A percentile compares a stretch with the other conserved stretches of the same genome.
Evolutionary conservation across 2,329 filamentous ascomycete genomes (phyloP).

Genomic region (Talaromyces rugulosus): DNA sequence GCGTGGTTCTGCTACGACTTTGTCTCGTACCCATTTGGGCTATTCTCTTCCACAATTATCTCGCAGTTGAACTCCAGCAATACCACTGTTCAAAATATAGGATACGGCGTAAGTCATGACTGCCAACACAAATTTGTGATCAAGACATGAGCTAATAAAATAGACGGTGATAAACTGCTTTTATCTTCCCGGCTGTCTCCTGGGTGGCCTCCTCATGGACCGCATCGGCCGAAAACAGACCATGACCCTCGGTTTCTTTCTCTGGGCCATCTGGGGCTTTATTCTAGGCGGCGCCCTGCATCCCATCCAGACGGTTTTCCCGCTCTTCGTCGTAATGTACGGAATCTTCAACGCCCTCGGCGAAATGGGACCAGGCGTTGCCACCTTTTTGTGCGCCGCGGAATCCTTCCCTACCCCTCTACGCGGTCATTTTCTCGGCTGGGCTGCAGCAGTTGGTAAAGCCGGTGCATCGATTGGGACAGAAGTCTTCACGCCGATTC

Average conservation of each 20-base stretch:
- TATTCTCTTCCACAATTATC: conserved; percentile 54
- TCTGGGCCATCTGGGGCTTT: conserved; percentile 46
- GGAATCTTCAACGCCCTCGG: conserved; percentile 48
- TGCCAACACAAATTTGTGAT: neutral
- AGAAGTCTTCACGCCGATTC: conserved; percentile 49
- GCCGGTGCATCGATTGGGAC: conserved; percentile 51
- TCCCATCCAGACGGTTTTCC: conserved; percentile 44
- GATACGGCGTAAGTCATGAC: conserved; percentile 32
- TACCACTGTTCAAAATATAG: conserved; percentile 38
- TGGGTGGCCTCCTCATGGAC: conserved; percentile 47
- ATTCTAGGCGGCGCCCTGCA: conserved; percentile 47
- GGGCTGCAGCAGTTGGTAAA: conserved; percentile 47
- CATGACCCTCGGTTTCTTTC: conserved; percentile 48
- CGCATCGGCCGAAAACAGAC: conserved; percentile 48
- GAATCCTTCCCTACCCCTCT: conserved; percentile 50
- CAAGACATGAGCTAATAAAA: neutral
- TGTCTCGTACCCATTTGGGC: conserved; percentile 52
- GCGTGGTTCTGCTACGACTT: conserved; percentile 55
- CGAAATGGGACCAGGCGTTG: conserved; percentile 48
- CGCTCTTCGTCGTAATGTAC: conserved; percentile 51
- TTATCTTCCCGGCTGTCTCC: conserved; percentile 46
- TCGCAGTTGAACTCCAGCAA: conserved; percentile 39
- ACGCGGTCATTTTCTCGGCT: conserved; percentile 47
- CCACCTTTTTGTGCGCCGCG: conserved; percentile 34
- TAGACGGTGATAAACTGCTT: conserved; percentile 49